Conservation (phyloP, 306 rosid genomes). For the Mimosa pudica region DNA sequence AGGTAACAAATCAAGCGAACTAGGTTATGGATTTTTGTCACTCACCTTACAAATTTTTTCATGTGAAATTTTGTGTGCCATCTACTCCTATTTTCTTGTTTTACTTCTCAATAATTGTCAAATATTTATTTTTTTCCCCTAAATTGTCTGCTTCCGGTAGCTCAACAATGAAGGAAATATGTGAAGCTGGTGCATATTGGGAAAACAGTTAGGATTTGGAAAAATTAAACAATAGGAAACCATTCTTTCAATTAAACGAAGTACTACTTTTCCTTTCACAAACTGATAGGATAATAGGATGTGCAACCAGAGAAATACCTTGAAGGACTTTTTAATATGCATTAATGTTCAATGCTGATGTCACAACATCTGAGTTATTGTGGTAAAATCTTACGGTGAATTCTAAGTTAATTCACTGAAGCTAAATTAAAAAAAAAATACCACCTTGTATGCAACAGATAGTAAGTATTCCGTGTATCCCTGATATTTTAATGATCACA, state of each 20-base stretch:
- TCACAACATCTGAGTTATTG: background rate
- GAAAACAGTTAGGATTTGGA: background rate
- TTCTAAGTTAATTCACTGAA: background rate
- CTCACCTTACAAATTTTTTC: background rate
- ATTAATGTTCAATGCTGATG: background rate
- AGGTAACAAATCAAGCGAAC: constrained; percentile 38
- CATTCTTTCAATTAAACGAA: background rate
- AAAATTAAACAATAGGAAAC: background rate
- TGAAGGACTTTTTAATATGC: background rate
- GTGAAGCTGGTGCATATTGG: background rate
- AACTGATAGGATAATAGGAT: background rate
- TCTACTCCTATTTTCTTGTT: background rate
- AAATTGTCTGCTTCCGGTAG: background rate
- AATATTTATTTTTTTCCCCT: background rate
- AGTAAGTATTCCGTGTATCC: background rate
- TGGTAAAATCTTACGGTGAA: background rate
- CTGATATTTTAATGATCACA: constrained; percentile 2
- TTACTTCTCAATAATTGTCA: background rate
- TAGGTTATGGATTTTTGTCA: background rate
- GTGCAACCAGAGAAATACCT: background rate
- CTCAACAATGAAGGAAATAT: background rate
- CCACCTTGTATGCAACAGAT: background rate
- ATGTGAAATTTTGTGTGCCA: background rate
- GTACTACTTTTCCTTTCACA: constrained; percentile 4
- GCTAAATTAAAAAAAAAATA: background rate